A percentile compares a stretch with the other conserved stretches of the same genome.
Conservation (phyloP, 352 stramenopile genomes). For the Aphanomyces cochlioides region DNA sequence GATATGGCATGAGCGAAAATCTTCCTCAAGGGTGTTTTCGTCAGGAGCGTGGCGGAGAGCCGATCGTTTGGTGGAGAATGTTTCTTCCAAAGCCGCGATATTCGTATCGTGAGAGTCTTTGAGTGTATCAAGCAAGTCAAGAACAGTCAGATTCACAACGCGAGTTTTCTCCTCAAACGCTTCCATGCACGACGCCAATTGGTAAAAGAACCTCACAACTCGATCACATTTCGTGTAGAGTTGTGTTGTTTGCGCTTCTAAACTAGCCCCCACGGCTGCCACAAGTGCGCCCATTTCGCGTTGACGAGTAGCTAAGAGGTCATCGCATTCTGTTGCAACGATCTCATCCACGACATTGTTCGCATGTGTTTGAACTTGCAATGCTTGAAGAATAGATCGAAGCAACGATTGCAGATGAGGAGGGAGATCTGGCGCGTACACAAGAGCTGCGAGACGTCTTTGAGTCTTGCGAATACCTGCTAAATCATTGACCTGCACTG, state of each 20-base stretch:
- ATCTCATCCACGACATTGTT: slow-evolving; percentile 72
- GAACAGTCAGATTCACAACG: slow-evolving; percentile 63
- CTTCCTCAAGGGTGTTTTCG: slow-evolving; percentile 46
- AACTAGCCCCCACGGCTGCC: slow-evolving; percentile 48
- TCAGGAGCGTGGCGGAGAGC: slow-evolving; percentile 71
- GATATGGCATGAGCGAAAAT: slow-evolving; percentile 50
- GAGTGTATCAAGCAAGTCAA: slow-evolving; percentile 69
- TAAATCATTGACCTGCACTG: slow-evolving; percentile 52
- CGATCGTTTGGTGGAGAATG: slow-evolving; percentile 48
- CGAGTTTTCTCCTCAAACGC: slow-evolving; percentile 48
- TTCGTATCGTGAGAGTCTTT: slow-evolving; percentile 66
- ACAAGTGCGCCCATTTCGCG: slow-evolving; percentile 55
- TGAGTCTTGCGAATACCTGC: slow-evolving; percentile 78
- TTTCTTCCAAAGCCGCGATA: slow-evolving; percentile 43
- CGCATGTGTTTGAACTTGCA: slow-evolving; percentile 54
- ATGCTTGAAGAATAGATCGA: slow-evolving; percentile 43
- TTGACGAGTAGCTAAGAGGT: slow-evolving; percentile 42
- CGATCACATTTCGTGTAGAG: slow-evolving; percentile 60
- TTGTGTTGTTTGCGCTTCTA: slow-evolving; percentile 51
- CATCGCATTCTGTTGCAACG: slow-evolving; percentile 50
- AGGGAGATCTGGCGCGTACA: slow-evolving; percentile 68
- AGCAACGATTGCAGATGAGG: slow-evolving; percentile 50
- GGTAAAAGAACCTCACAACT: slow-evolving; percentile 60
- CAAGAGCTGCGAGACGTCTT: slow-evolving; percentile 63
- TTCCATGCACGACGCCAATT: slow-evolving; percentile 53